Percentiles rank a stretch among this genome's conserved stretches.
Conservation (phyloP, 768 basidiomycete genomes). For the Pisolithus orientalis region DNA sequence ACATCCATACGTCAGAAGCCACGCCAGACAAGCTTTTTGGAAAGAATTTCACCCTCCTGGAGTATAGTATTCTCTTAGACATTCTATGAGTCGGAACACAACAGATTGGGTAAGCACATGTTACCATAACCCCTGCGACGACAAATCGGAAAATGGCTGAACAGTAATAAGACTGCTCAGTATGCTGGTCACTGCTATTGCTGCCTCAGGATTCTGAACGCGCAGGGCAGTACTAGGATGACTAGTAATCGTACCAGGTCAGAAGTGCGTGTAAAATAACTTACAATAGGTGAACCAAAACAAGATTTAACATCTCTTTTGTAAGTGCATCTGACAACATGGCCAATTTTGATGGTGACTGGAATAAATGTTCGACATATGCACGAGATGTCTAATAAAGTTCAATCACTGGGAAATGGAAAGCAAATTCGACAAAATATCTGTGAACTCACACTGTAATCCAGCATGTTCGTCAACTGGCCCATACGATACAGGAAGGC, state of each 20-base stretch:
- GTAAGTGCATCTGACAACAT: constrained; percentile 10
- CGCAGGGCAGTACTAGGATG: constrained; percentile 18
- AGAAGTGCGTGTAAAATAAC: constrained; percentile 14
- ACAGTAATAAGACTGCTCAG: constrained; percentile 4
- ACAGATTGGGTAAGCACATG: constrained; percentile 13
- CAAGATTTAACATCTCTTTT: constrained; percentile 41
- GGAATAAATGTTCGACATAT: no score
- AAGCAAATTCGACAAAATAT: no score
- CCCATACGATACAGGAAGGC: no score
- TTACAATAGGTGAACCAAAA: constrained; percentile 41
- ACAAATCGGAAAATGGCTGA: constrained; percentile 15
- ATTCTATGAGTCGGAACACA: constrained; percentile 17
- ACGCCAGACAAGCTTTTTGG: neutral
- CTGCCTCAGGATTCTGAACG: constrained; percentile 16
- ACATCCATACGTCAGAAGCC: neutral
- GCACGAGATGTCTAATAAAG: no score
- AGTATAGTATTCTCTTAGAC: constrained; percentile 13
- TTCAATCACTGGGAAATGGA: no score
- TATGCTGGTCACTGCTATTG: constrained; percentile 7
- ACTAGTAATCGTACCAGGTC: no score
- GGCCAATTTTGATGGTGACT: constrained; percentile 9
- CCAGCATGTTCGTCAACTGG: no score
- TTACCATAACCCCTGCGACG: constrained; percentile 12
- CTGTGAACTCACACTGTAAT: no score
- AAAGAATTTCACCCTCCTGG: constrained; percentile 11